Base-by-base conservation (phyloP, 495 filamentous ascomycete genomes). In the Venustampulla echinocandica region DNA sequence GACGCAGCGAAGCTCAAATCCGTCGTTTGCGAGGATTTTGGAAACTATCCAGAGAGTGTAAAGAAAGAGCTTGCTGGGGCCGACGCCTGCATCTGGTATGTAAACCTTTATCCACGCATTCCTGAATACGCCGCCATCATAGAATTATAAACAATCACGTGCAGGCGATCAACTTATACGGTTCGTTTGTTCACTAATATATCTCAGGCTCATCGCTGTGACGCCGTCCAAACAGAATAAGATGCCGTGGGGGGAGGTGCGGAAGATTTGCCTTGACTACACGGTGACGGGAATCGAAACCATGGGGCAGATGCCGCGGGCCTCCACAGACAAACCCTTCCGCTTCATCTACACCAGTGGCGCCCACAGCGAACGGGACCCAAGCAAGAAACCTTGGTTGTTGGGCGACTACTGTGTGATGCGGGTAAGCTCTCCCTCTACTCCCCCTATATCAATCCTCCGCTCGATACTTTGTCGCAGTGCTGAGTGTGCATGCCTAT, bases 81-180 rank as follows among this genome's bases (percentile, higher is more conserved):
- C 1, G 70, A 75, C 47, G 71, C 68, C 0, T 76, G 73, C 50
- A 74, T 78, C 25, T 79, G 73, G 71, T 74, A 61, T 13, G 27
- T 24, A 7, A 19, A 4, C 23, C 15, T 11, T n/a, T n/a, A n/a
- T n/a, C n/a, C n/a, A n/a, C n/a, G n/a, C n/a, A n/a, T n/a, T n/a
- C n/a, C n/a, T n/a, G n/a, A n/a, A n/a, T n/a, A n/a, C n/a, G n/a
- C n/a, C n/a, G n/a, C n/a, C n/a, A n/a, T n/a, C n/a, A n/a, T n/a
- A n/a, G n/a, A n/a, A n/a, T n/a, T n/a, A n/a, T n/a, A n/a, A n/a
- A n/a, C n/a, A n/a, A n/a, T n/a, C n/a, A n/a, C n/a, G n/a, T n/a
- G n/a, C n/a, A n/a, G n/a, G n/a, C n/a, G n/a, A n/a, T n/a, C n/a
- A n/a, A n/a, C n/a, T n/a, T n/a, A n/a, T n/a, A n/a, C n/a, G n/a